Base-by-base conservation (phyloP, 345 rosid species). In the Cardiospermum halicacabum region DNA sequence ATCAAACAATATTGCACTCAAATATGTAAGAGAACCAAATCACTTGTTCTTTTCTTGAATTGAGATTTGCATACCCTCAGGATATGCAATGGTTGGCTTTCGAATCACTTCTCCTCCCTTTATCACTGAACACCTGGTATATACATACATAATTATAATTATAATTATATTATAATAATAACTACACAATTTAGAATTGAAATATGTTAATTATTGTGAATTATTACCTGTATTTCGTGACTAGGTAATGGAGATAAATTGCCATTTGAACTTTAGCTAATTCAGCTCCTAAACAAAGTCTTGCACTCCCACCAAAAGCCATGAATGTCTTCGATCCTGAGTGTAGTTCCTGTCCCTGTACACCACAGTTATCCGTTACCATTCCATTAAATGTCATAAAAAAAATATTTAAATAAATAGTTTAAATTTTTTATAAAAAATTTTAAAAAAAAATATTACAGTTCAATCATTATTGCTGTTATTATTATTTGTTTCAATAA, bases 191-290 rank as follows among this genome's bases (percentile, higher is more conserved):
- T n/a, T n/a, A n/a, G n/a, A n/a, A n/a, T n/a, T n/a, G n/a, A n/a
- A n/a, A n/a, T n/a, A n/a, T n/a, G n/a, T n/a, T n/a, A n/a, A n/a
- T n/a, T n/a, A n/a, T n/a, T n/a, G n/a, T n/a, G n/a, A n/a, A n/a
- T n/a, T n/a, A n/a, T n/a, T 40, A 74, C 67, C 48, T 74, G 64
- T 69, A 74, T 45, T 60, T 74, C 1, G 60, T 60, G 51, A 75
- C 50, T 11, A 75, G 19, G 12, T 59, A 43, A 48, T 75, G 78
- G 16, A 75, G 60, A 32, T 61, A 75, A 42, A 50, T 25, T 18
- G 74, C 75, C 71, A 70, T 56, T 34, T 59, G 56, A 28, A 67
- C 31, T 50, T 66, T 75, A 7, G 64, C 59, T 25, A 43, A 75
- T 0, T 70, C 69, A 9, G 72, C 70, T 21, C 78, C 78, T 19